Percentiles rank a stretch among this genome's conserved stretches.
Evolutionary conservation across 345 rosid genomes (phyloP).

Genomic region (Citrus trifoliata): DNA sequence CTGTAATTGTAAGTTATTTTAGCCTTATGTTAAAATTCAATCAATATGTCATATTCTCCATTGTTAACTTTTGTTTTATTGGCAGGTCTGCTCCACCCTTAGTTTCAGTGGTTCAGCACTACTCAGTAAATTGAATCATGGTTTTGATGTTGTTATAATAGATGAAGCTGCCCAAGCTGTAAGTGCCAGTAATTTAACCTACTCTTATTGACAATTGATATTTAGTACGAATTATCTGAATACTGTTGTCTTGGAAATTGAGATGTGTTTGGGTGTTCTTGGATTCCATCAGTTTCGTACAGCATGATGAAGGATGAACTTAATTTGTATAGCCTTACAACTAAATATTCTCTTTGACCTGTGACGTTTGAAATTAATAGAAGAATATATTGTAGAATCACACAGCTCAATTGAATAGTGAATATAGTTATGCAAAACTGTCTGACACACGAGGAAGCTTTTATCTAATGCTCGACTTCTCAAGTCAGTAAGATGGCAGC

Average conservation of each 20-base stretch:
- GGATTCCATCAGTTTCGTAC: neutral
- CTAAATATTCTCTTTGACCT: neutral
- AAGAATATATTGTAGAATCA: neutral
- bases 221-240: neutral
- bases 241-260: neutral
- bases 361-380: neutral
- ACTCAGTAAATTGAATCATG: slow-evolving; percentile 58
- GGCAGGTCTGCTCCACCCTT: slow-evolving; percentile 88
- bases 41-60: slow-evolving; percentile 6
- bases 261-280: neutral
- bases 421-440: neutral
- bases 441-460: too few species aligned
- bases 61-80: slow-evolving; percentile 19
- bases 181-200: slow-evolving; percentile 26
- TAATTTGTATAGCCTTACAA: neutral
- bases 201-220: neutral
- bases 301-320: neutral
- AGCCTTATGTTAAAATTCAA: slow-evolving; percentile 13
- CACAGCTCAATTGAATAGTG: neutral
- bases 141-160: slow-evolving; percentile 92
- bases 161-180: slow-evolving; percentile 99
- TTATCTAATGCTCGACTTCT: neutral
- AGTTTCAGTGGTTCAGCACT: slow-evolving; percentile 91
- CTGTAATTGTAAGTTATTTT: slow-evolving; percentile 65
- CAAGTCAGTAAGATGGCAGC: neutral